Conservation (phyloP, 2,329 filamentous ascomycete species). For the Cephalotrichum gorgonifer region DNA sequence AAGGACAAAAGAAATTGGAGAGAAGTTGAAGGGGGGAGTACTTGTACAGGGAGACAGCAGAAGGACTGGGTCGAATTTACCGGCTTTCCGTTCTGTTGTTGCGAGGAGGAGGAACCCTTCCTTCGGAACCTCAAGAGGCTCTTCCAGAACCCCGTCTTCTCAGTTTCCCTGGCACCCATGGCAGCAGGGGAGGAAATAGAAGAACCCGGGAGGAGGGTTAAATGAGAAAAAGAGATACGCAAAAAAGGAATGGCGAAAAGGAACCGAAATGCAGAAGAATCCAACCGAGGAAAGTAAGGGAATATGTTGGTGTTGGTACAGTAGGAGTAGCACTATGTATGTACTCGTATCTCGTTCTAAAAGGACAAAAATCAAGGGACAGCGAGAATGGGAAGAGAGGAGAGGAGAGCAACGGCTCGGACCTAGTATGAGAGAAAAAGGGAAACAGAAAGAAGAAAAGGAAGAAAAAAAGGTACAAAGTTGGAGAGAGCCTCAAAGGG, state of each 20-base stretch:
- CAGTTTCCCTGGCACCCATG: constrained; percentile 9
- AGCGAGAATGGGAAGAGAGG: neutral
- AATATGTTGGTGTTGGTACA: constrained; percentile 1
- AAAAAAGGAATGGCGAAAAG: neutral
- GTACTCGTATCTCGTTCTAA: neutral
- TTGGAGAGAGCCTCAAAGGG: neutral
- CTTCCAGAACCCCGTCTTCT: constrained; percentile 36
- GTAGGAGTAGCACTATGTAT: neutral
- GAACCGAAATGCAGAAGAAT: neutral
- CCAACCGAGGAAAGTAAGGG: constrained; percentile 1
- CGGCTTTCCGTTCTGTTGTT: constrained; percentile 21
- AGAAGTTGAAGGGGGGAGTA: neutral
- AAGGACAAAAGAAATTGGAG: neutral
- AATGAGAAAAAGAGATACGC: neutral
- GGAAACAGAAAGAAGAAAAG: constrained; percentile 1
- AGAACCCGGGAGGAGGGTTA: neutral
- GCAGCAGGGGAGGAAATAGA: neutral
- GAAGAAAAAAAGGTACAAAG: constrained; percentile 3
- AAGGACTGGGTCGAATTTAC: constrained; percentile 13
- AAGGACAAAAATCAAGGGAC: constrained; percentile 1
- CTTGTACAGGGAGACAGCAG: neutral
- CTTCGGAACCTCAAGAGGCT: constrained; percentile 39
- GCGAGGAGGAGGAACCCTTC: constrained; percentile 26
- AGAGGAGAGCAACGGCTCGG: no score
- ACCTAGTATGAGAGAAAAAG: neutral